Conservation (phyloP, 495 filamentous ascomycete species). For the Xylaria telfairii region DNA sequence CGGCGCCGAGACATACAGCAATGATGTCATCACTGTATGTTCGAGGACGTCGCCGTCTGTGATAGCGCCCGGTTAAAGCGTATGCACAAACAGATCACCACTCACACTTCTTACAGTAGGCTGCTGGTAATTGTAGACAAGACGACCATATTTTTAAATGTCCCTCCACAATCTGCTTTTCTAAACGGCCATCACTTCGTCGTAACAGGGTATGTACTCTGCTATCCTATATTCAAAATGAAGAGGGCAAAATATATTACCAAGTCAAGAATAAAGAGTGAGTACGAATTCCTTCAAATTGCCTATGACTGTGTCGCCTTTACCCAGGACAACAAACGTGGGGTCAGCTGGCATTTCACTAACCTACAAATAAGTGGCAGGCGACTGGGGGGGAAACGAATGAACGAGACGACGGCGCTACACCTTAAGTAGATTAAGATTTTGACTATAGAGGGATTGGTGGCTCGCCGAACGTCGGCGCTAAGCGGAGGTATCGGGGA, state of each 20-base stretch:
- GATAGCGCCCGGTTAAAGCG: background rate
- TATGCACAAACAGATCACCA: no score
- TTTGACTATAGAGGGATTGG: background rate
- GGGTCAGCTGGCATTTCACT: no score
- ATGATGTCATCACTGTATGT: background rate
- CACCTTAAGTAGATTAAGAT: background rate
- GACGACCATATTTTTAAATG: background rate
- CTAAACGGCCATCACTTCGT: background rate
- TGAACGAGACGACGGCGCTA: background rate
- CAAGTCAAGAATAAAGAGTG: background rate
- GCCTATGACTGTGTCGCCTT: no score
- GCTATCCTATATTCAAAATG: background rate
- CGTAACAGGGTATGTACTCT: background rate
- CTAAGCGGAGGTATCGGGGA: constrained; percentile 6
- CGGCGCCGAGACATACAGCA: no score
- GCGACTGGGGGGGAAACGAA: background rate
- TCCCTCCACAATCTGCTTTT: background rate
- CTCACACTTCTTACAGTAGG: background rate
- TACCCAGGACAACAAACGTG: no score
- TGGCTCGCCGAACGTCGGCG: background rate
- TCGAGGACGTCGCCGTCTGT: background rate
- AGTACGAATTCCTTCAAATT: no score
- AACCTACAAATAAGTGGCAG: no score
- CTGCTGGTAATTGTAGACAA: background rate
- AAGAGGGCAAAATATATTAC: background rate